Conservation (phyloP, 2,329 filamentous ascomycete genomes). For the Penicillium sp. region DNA sequence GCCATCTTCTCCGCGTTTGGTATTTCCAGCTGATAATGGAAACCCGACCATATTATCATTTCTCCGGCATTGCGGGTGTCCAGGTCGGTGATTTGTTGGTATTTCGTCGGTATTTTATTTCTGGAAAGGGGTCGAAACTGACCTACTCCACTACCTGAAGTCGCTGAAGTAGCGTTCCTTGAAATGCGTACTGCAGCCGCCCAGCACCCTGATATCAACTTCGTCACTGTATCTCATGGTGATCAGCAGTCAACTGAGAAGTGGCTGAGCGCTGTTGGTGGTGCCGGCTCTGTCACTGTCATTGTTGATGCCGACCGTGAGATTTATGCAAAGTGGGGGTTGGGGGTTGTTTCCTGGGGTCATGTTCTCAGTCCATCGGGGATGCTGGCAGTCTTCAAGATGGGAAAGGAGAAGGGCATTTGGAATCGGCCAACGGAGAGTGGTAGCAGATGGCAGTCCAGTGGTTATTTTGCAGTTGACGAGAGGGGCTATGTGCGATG, state of each 20-base stretch:
- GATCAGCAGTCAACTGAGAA: conserved; percentile 7
- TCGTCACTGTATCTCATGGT: conserved; percentile 14
- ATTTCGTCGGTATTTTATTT: accelerated
- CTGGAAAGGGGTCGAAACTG: neutral
- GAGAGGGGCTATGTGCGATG: conserved; percentile 6
- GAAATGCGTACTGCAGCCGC: conserved; percentile 5
- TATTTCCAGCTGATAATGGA: neutral
- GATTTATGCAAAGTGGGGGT: conserved; percentile 8
- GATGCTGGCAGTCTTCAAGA: neutral
- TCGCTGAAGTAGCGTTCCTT: conserved; percentile 6
- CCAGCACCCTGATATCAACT: conserved; percentile 9
- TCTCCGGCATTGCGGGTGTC: conserved; percentile 11
- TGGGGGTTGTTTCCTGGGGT: conserved; percentile 6
- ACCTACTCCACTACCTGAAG: neutral
- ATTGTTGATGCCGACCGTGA: conserved; percentile 9
- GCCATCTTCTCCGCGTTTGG: neutral
- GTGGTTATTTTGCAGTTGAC: conserved; percentile 20
- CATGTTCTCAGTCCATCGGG: conserved; percentile 4
- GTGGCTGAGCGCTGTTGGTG: conserved; percentile 8
- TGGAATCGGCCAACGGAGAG: conserved; percentile 27
- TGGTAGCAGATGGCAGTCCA: conserved; percentile 26
- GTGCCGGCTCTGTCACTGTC: conserved; percentile 1
- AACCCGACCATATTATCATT: conserved; percentile 9
- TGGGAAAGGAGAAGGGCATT: conserved; percentile 13
- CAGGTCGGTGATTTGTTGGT: conserved; percentile 1